Evolutionary conservation across 2,329 filamentous ascomycete genomes (phyloP).

Genomic region (Aureobasidium uvarum): DNA sequence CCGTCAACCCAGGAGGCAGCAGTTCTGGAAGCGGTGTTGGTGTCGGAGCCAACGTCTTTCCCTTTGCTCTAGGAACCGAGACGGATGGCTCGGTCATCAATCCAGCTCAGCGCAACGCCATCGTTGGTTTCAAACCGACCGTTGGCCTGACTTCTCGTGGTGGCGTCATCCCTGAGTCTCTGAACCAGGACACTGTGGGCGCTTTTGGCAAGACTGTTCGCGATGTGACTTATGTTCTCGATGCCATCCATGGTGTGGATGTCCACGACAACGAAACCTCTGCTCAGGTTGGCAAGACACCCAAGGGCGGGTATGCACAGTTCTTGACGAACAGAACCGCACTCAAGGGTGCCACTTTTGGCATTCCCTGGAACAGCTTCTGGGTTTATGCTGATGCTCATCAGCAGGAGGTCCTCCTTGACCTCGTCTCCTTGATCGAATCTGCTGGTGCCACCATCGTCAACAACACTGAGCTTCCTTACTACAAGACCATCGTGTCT

Average conservation of each 20-base stretch:
- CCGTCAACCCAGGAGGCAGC: conserved; percentile 65
- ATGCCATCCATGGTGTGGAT: conserved; percentile 67
- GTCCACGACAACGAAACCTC: conserved; percentile 63
- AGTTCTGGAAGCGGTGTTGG: conserved; percentile 65
- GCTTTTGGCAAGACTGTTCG: conserved; percentile 64
- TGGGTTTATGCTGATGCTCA: conserved; percentile 61
- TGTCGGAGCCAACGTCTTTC: conserved; percentile 61
- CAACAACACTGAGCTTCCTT: conserved; percentile 67
- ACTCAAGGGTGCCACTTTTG: conserved; percentile 63
- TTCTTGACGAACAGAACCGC: conserved; percentile 55
- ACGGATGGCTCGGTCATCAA: conserved; percentile 68
- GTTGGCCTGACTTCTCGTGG: conserved; percentile 66
- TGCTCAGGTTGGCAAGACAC: conserved; percentile 56
- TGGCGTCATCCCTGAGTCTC: conserved; percentile 60
- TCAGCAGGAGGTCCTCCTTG: conserved; percentile 55
- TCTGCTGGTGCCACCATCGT: conserved; percentile 64
- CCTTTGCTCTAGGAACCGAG: conserved; percentile 69
- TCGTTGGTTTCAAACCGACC: conserved; percentile 75
- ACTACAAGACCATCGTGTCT: conserved; percentile 61
- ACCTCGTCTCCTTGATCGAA: conserved; percentile 54
- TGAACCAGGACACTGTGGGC: conserved; percentile 68
- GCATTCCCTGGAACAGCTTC: conserved; percentile 69
- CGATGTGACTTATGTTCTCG: conserved; percentile 66
- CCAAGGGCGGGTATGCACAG: conserved; percentile 56
- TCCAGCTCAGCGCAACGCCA: conserved; percentile 65